phyloP scores from a whole-genome alignment of 352 stramenopile genomes.

The Pythium diclinum region DNA sequence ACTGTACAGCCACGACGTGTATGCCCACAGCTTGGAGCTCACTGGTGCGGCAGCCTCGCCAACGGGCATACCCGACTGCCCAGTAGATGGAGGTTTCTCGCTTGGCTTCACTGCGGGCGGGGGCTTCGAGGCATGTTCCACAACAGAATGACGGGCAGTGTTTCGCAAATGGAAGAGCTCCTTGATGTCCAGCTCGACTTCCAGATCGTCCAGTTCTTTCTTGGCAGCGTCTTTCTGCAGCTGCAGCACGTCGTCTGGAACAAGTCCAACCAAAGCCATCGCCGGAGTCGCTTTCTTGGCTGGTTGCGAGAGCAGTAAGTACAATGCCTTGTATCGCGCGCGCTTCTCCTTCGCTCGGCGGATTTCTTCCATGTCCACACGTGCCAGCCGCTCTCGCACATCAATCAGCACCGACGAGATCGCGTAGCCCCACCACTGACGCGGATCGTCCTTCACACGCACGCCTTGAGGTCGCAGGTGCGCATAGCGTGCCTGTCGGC shows the following conservation, averaged over 20 bases:
- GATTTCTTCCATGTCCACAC: conserved; percentile 61
- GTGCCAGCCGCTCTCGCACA: conserved; percentile 61
- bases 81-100: not conserved
- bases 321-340: conserved; percentile 64
- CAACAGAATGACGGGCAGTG: conserved; percentile 46
- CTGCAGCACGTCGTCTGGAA: conserved; percentile 37
- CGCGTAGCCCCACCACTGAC: conserved; percentile 75
- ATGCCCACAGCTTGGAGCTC: conserved; percentile 64
- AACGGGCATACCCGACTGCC: not conserved
- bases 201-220: conserved; percentile 60
- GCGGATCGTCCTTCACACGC: conserved; percentile 45
- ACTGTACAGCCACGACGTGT: conserved; percentile 63
- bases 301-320: conserved; percentile 27
- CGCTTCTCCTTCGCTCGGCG: conserved; percentile 36
- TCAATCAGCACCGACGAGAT: conserved; percentile 71
- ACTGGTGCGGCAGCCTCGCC: conserved; percentile 17
- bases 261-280: conserved; percentile 33
- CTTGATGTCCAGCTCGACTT: conserved; percentile 65
- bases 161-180: conserved; percentile 64
- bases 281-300: conserved; percentile 13
- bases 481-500: conserved; percentile 55
- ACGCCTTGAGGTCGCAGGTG: conserved; percentile 48
- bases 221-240: conserved; percentile 49
- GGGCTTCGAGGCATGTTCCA: conserved; percentile 34
- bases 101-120: conserved; percentile 3